A percentile compares a stretch with the other conserved stretches of the same genome.
Evolutionary conservation across 225 moss, liverwort and hornwort species (phyloP).

Genomic region (Neckera pumila): DNA sequence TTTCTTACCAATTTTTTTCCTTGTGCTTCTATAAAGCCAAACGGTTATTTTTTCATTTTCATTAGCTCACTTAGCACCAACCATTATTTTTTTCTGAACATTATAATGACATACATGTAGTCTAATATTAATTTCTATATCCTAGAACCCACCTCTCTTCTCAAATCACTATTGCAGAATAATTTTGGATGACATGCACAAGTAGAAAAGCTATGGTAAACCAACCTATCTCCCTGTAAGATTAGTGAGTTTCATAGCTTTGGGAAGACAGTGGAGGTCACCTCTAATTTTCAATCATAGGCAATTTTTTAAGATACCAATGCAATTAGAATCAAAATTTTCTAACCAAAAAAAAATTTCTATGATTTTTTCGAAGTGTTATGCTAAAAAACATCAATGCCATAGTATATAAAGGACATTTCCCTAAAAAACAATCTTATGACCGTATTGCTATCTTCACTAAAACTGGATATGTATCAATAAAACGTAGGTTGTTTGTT

Average conservation of each 20-base stretch:
- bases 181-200: accelerated
- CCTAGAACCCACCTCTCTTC: accelerated
- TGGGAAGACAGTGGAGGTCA: not conserved
- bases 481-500: too few species aligned
- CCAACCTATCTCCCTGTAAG: accelerated
- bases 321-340: accelerated
- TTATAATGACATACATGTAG: accelerated
- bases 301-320: not conserved
- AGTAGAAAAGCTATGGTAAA: accelerated
- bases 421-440: not conserved
- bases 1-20: too few species aligned
- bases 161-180: accelerated
- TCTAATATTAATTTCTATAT: not conserved
- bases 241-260: not conserved
- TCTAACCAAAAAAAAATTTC: not conserved
- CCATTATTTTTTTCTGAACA: accelerated
- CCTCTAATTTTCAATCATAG: not conserved
- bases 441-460: not conserved
- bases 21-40: not conserved
- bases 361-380: not conserved
- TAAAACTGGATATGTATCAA: too few species aligned
- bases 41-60: not conserved
- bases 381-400: not conserved
- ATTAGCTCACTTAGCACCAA: not conserved
- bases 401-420: not conserved